Evolutionary conservation across 805 yeast genomes (phyloP), one percentile per base, ranked within the genome.

Genomic region (Teunomyces lycoperdinae): DNA sequence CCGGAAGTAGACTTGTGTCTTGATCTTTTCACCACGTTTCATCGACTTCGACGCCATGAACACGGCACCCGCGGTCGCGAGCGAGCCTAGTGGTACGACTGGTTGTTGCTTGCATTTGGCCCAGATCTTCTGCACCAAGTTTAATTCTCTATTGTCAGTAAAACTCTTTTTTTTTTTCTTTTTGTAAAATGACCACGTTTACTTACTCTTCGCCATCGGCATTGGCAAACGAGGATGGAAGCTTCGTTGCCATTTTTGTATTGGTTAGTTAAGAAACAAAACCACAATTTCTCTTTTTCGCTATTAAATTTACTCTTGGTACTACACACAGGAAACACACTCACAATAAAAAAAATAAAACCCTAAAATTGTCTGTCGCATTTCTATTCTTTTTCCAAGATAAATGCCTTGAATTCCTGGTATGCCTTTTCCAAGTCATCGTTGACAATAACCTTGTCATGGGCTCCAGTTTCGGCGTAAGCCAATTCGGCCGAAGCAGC

Each of bases 341-440:
- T 20, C 6, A 31, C n/a, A 31, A 2, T n/a, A 9, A 9, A n/a
- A 16, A 17, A 17, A 9, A n/a, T 9, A 17, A 17, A 8, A 9
- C 10, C 10, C 7, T 20, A 35, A n/a, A 10, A 67, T 6, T 7
- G 29, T n/a, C 29, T 16, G 10, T 14, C 10, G 13, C 16, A 34
- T 9, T 11, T 20, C 33, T 53, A 42, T 49, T 67, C 65, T 27
- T 67, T 64, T 27, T 70, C 74, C 55, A 87, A 75, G 52, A 91
- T 84, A 64, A 89, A 94, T 36, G 76, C 80, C 70, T 83, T 88
- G 63, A 94, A 80, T 68, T 91, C 88, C 32, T 59, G 58, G 72
- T 94, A 94, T 16, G 98, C 97, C 64, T 76, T 84, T 28, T 94
- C 96, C 57, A 94, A 78, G 61, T 92, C 89, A 61, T 91, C 97